Base-by-base conservation (phyloP, 2,329 filamentous ascomycete species). In the Beauveria medogensis region DNA sequence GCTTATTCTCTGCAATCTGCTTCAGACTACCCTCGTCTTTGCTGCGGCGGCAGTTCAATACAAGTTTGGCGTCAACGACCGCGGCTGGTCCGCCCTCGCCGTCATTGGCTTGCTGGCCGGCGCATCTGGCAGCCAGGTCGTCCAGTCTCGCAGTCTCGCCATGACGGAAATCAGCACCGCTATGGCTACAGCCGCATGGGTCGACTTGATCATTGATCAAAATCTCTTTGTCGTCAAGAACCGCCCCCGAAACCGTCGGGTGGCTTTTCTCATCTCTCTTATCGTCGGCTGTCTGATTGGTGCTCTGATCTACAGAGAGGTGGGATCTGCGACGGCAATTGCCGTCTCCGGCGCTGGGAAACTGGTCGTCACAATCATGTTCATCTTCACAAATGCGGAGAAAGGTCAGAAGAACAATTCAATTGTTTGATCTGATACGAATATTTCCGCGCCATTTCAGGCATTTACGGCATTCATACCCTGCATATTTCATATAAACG, bases 161-260 rank as follows among this genome's bases (percentile, higher is more conserved):
- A 80, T 85, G 71, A 81, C 81, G 0, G 84, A 87, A 69, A 86
- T 87, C 66, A 84, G 77, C 62, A 87, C 84, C 0, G 83, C 84
- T 28, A 86, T 86, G 82, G 83, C 82, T 0, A 87, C 84, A 5
- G 82, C 84, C 0, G 83, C 84, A 1, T 86, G 81, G 77, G 74
- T 87, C 1, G 83, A 87, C 66, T 67, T 86, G 59, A 69, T 84
- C 56, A 81, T 85, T 59, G 84, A 87, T 67, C 75, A 75, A 34
- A 72, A 73, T 6, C 70, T 86, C 54, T 76, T 83, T 20, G 70
- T 68, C 5, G 9, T 70, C 9, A 66, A 73, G 16, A 86, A 86
- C 66, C 72, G 79, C 18, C 72, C 78, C 2, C 71, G 82, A 18
- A 82, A 79, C 41, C 72, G 82, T 5, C 71, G 82, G 3, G 69